These are phyloP conservation scores for Pythium inflatum DNA, from an alignment of 352 stramenopile species.

Conservation along the genomic window DNA sequence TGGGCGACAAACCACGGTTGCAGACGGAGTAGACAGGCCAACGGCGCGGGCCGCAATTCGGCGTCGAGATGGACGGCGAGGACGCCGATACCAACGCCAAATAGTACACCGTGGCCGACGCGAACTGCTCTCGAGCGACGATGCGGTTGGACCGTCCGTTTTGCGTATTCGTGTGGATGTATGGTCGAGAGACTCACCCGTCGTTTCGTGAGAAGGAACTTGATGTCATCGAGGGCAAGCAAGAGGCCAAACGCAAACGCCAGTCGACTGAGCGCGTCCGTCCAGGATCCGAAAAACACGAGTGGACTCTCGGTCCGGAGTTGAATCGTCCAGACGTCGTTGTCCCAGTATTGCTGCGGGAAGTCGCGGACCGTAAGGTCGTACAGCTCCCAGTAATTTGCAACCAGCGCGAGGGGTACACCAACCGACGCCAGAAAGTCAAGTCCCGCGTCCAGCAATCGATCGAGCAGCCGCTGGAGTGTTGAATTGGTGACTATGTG, in stretches of 20 bases:
- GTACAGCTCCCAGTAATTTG: constrained; percentile 9
- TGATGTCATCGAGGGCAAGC: too few species aligned
- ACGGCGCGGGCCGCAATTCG: too few species aligned
- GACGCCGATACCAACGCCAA: too few species aligned
- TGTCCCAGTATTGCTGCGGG: constrained; percentile 10
- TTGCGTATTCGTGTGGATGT: too few species aligned
- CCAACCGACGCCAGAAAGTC: constrained; percentile 15
- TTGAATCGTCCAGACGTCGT: constrained; percentile 30
- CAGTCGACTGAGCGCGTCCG: constrained; percentile 30
- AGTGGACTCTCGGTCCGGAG: constrained; percentile 30
- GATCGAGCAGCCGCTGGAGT: constrained; percentile 2
- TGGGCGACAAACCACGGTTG: too few species aligned
- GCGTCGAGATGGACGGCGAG: too few species aligned
- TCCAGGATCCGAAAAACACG: constrained; percentile 43
- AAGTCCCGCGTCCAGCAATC: neutral
- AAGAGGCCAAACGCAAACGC: constrained; percentile 8
- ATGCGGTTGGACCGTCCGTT: too few species aligned
- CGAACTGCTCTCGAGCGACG: too few species aligned
- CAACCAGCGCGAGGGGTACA: constrained; percentile 4
- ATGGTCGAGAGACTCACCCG: too few species aligned
- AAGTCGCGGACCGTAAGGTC: constrained; percentile 5
- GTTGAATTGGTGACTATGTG: neutral
- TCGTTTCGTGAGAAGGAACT: too few species aligned
- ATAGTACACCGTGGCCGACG: too few species aligned
- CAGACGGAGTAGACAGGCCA: too few species aligned